These are phyloP conservation scores for Exophiala oligosperma DNA, from an alignment of 2,329 filamentous ascomycete species.

Conservation along the genomic window DNA sequence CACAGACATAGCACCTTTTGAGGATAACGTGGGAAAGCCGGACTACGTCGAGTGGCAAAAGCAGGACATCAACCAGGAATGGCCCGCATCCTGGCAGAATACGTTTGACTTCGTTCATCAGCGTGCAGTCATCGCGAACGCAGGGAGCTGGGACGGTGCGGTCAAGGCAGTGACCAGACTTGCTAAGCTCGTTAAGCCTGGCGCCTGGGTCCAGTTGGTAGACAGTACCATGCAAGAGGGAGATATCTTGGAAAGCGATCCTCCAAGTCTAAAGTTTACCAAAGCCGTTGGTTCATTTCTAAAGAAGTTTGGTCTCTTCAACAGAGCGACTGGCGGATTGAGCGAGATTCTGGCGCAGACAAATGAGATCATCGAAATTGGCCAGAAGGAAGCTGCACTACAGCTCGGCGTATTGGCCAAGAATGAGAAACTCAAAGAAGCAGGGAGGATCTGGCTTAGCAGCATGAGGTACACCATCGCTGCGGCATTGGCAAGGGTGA, in stretches of 20 bases:
- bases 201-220: neutral
- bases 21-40: neutral
- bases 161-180: neutral
- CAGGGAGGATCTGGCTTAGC: neutral
- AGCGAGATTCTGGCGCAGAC: neutral
- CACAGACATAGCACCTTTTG: slow-evolving; percentile 2
- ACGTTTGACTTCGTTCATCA: slow-evolving; percentile 2
- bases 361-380: neutral
- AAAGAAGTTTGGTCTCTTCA: neutral
- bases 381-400: neutral
- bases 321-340: neutral
- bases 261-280: neutral
- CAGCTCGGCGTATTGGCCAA: neutral
- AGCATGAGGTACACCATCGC: neutral
- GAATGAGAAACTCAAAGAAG: neutral
- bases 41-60: neutral
- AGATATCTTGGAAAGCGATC: neutral
- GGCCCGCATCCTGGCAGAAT: neutral
- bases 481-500: neutral
- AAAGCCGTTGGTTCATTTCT: neutral
- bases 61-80: slow-evolving; percentile 2
- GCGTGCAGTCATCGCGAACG: slow-evolving; percentile 1
- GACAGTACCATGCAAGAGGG: neutral
- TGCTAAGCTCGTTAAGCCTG: neutral
- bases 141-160: neutral